These are phyloP conservation scores for Alternaria novae-zelandiae DNA, from an alignment of 2,329 filamentous ascomycete species.

Conservation along the genomic window DNA sequence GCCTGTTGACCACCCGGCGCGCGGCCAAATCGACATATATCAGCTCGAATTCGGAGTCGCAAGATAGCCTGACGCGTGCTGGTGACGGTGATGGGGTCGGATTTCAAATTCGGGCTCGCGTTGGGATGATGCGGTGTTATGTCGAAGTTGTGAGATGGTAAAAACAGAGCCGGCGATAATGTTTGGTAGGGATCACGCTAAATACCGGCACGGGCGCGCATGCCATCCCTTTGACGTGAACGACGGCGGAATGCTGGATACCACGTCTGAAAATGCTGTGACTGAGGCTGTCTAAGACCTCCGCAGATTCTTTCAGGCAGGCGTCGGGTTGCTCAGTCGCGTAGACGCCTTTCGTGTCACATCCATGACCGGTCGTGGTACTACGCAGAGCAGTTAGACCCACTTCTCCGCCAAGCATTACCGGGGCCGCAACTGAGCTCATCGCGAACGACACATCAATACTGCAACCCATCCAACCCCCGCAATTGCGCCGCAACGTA, in stretches of 20 bases:
- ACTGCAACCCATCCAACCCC: conserved; percentile 22
- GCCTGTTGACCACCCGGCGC: conserved; percentile 42
- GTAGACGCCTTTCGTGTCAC: conserved; percentile 14
- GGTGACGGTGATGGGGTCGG: conserved; percentile 36
- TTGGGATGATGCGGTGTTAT: conserved; percentile 38
- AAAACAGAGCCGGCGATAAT: conserved; percentile 23
- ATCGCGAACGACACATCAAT: conserved; percentile 40
- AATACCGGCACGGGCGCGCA: conserved; percentile 16
- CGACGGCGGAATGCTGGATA: background rate
- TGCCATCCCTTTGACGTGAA: conserved; percentile 5
- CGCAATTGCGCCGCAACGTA: conserved; percentile 36
- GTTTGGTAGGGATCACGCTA: conserved; percentile 19
- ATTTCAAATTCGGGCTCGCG: conserved; percentile 36
- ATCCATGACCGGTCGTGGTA: conserved; percentile 1
- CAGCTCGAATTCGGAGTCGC: conserved; percentile 30
- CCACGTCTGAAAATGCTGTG: background rate
- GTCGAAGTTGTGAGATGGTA: conserved; percentile 27
- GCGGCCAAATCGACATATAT: conserved; percentile 39
- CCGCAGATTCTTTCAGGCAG: background rate
- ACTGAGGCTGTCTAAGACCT: background rate
- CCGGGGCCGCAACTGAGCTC: conserved; percentile 27
- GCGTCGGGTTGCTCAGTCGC: conserved; percentile 1
- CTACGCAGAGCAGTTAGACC: conserved; percentile 12
- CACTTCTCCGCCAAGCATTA: conserved; percentile 18
- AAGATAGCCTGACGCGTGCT: conserved; percentile 21